Evolutionary conservation across 176 grass and related monocot genomes (phyloP), one percentile per base, ranked within the genome.

Genomic region (Carex littledalei): DNA sequence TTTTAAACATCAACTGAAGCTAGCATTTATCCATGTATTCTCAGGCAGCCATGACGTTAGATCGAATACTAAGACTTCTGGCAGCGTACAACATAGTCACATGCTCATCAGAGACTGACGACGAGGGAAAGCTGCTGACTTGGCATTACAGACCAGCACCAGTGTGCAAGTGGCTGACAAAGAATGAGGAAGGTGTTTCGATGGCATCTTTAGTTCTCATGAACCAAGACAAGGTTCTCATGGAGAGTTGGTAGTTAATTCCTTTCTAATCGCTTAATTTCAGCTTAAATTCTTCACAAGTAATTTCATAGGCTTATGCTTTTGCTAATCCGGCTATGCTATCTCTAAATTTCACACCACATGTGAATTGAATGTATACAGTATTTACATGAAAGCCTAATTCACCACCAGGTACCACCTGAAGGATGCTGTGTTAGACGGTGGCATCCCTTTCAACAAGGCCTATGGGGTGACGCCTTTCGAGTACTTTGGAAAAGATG

Each of bases 361-460:
- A 47, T 47, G 8, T 47, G 45, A 47, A 26, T 26, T 26, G 26
- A 47, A 47, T 47, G 8, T 47, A 1, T 47, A 47, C 1, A 8
- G 45, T 47, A 10, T 47, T 47, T 8, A 47, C 45, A 1, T 3
- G 5, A 6, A 17, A 39, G 8, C 34, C 17, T 34, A 34, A 34
- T 34, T 69, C 34, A 69, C 32, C 34, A 69, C 34, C 68, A 97
- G 94, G 94, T 94, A 97, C 80, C 87, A 97, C 15, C 26, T 94
- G 0, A 97, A 92, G 82, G 92, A 97, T 63, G 31, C 94, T 0
- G 94, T 97, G 4, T 21, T 94, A 1, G 90, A 97, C 0, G 94
- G 94, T 37, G 94, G 94, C 58, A 97, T 97, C 81, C 92, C 94
- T 20, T 94, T 97, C 88, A 94, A 97, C 92, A 97, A 92, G 83